Conservation (phyloP, 2,329 filamentous ascomycete species). For the Parascedosporium putredinis region DNA sequence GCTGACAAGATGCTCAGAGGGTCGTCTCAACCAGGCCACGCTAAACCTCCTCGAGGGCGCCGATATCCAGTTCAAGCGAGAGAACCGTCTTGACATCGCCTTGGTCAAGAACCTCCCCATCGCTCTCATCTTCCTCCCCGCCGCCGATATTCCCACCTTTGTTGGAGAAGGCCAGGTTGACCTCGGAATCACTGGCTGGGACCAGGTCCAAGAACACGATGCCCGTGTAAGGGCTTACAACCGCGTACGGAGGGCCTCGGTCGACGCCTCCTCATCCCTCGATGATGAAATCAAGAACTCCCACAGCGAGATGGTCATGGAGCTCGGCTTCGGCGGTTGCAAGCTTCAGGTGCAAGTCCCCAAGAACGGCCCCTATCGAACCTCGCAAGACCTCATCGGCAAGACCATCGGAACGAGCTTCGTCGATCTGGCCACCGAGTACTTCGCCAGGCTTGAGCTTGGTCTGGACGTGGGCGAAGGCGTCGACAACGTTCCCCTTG, state of each 20-base stretch:
- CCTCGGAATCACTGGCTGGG: constrained; percentile 86
- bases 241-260: constrained; percentile 36
- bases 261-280: constrained; percentile 22
- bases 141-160: constrained; percentile 94
- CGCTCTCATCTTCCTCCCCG: constrained; percentile 91
- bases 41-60: constrained; percentile 87
- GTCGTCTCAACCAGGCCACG: constrained; percentile 76
- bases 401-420: constrained; percentile 96
- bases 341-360: constrained; percentile 96
- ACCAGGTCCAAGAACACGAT: constrained; percentile 88
- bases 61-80: constrained; percentile 92
- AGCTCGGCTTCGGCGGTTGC: constrained; percentile 83
- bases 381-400: constrained; percentile 70
- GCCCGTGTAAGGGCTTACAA: constrained; percentile 43
- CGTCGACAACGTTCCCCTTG: constrained; percentile 22
- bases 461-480: constrained; percentile 32
- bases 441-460: constrained; percentile 70
- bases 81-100: constrained; percentile 91
- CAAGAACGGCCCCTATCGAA: constrained; percentile 62
- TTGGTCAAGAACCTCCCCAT: constrained; percentile 95
- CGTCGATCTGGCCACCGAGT: constrained; percentile 69
- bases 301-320: constrained; percentile 56
- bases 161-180: constrained; percentile 91
- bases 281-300: constrained; percentile 4
- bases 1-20: constrained; percentile 49